These are phyloP conservation scores for Fusarium poae DNA, from an alignment of 2,329 filamentous ascomycete genomes.

Conservation along the genomic window DNA sequence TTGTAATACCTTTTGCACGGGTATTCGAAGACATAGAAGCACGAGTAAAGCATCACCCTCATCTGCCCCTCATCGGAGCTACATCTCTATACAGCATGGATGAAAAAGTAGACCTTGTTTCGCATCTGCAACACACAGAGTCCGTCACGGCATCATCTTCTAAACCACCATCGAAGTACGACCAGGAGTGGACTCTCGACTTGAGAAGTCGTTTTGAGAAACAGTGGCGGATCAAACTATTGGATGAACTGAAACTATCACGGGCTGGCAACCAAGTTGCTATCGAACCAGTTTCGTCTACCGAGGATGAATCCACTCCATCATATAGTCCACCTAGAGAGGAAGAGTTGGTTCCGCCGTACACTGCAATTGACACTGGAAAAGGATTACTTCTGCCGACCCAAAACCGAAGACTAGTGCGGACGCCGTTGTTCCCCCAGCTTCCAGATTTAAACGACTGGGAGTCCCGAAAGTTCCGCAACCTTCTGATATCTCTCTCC, in stretches of 20 bases:
- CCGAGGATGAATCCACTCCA: background rate
- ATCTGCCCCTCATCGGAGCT: background rate
- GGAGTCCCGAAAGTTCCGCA: background rate
- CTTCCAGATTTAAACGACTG: background rate
- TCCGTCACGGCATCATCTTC: background rate
- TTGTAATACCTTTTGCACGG: background rate
- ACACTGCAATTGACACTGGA: background rate
- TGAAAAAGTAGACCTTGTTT: background rate
- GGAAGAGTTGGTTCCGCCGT: background rate
- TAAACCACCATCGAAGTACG: background rate
- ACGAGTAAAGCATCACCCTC: background rate
- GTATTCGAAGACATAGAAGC: background rate
- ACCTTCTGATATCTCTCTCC: background rate
- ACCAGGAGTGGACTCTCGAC: background rate
- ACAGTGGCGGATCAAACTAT: background rate
- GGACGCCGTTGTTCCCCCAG: background rate
- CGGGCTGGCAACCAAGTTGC: background rate
- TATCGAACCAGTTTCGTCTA: background rate
- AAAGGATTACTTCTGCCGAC: background rate
- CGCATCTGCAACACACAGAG: background rate
- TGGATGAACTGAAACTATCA: background rate
- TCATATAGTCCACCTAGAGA: background rate
- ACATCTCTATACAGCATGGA: background rate
- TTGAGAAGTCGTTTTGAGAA: background rate
- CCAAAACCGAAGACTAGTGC: background rate